Percentiles rank a stretch among this genome's conserved stretches.
These are phyloP conservation scores for Sugiyamaella grinbergsii DNA, from an alignment of 1,139 yeast species.

Conservation along the genomic window DNA sequence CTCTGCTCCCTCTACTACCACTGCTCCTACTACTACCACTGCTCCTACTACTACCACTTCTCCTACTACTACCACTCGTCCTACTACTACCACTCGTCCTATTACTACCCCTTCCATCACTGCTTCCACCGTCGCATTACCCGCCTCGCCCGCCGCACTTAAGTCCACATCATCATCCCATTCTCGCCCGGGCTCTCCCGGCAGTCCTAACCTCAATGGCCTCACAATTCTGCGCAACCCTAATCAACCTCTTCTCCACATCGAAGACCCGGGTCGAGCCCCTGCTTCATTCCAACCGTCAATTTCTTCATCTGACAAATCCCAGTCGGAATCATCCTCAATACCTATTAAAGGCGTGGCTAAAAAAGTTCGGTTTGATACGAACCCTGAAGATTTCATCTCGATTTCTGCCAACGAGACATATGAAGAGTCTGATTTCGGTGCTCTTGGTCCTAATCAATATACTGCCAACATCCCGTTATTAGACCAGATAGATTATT, in stretches of 20 bases:
- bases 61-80: conserved; percentile 10
- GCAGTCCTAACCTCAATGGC: conserved; percentile 5
- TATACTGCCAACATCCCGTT: conserved; percentile 13
- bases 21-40: neutral
- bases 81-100: conserved; percentile 11
- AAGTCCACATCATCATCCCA: neutral
- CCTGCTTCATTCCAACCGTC: conserved; percentile 5
- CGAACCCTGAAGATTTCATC: conserved; percentile 11
- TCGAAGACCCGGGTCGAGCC: neutral
- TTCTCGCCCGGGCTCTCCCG: conserved; percentile 16
- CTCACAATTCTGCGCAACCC: conserved; percentile 2
- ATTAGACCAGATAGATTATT: conserved; percentile 5
- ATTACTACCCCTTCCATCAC: neutral
- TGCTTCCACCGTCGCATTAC: conserved; percentile 10
- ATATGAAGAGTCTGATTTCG: neutral
- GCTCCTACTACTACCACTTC: no score
- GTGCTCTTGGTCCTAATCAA: neutral
- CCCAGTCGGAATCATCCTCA: neutral
- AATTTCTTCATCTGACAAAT: neutral
- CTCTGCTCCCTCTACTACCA: neutral
- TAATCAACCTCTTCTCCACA: neutral
- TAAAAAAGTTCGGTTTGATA: conserved; percentile 13
- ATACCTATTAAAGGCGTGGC: neutral
- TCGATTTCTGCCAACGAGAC: conserved; percentile 9
- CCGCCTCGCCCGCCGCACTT: conserved; percentile 17